Evolutionary conservation across 2,329 filamentous ascomycete genomes (phyloP).

Genomic region (Fusarium tuaranense): DNA sequence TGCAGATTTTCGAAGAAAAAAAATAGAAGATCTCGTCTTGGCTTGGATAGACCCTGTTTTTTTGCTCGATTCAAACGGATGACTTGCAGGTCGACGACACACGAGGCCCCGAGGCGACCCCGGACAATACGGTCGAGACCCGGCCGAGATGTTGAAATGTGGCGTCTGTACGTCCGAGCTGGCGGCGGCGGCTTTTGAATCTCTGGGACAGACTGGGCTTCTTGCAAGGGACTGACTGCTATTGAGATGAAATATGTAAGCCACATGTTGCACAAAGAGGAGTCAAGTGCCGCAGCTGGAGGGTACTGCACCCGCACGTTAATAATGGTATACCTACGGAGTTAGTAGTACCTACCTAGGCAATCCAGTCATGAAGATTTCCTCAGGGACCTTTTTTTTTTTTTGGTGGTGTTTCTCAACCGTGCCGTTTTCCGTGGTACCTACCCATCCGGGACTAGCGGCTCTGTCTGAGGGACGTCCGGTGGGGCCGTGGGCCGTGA

Average conservation of each 20-base stretch:
- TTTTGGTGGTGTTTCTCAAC: slow-evolving; percentile 17
- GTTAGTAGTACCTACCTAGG: background rate
- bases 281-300: background rate
- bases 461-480: slow-evolving; percentile 19
- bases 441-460: slow-evolving; percentile 43
- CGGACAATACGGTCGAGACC: slow-evolving; percentile 34
- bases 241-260: background rate
- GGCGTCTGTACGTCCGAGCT: slow-evolving; percentile 28
- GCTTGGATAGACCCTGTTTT: slow-evolving; percentile 5
- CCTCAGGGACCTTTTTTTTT: slow-evolving; percentile 18
- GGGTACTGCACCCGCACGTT: background rate
- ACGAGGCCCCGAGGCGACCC: slow-evolving; percentile 4
- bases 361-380: background rate
- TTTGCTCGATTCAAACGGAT: background rate
- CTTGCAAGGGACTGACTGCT: background rate
- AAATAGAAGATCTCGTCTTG: background rate
- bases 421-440: slow-evolving; percentile 37
- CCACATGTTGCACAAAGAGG: background rate
- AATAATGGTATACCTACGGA: background rate
- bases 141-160: slow-evolving; percentile 36
- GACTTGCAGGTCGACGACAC: slow-evolving; percentile 24
- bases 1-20: background rate
- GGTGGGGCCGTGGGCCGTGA: slow-evolving; percentile 33
- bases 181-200: slow-evolving; percentile 23
- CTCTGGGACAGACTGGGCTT: slow-evolving; percentile 8